Evolutionary conservation across 2,329 filamentous ascomycete species (phyloP), one percentile per base, ranked within the genome.

Genomic region (Sporothrix variecibatus): DNA sequence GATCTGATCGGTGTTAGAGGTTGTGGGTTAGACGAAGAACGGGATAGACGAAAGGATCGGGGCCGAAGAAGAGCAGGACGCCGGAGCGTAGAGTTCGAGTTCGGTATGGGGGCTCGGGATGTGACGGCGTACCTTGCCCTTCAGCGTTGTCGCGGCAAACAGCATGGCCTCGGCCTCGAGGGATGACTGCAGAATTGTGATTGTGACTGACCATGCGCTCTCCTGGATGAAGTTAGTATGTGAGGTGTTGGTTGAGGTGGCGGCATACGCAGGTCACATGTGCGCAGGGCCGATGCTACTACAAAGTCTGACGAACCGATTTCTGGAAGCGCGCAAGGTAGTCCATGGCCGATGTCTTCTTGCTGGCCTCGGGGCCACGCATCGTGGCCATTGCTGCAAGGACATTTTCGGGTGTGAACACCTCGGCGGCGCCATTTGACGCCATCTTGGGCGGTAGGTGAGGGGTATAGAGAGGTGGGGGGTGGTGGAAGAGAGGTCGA

Each of bases 311-410:
- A 89, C 92, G 78, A 84, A 97, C 95, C 83, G 96, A 98, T 90
- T 99, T 99, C 88, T 99, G 96, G 84, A 98, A 99, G 79, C 90
- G 91, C 84, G 97, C 93, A 75, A 99, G 87, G 82, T 92, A 99
- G 81, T 95, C 91, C 78, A 81, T 80, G 81, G 98, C 95, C 75
- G 94, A 95, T 83, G 94, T 92, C 82, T 92, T 92, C 86, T 98
- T 98, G 81, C 92, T 88, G 80, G 92, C 89, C 81, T 95, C 91
- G 78, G 91, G 92, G 84, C 92, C 93, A 81, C 94, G 92, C 95
- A 99, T 97, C 77, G 95, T 96, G 81, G 91, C 89, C 84, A 98
- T 91, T 76, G 95, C 96, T 78, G 92, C 91, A 79, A 98, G 87
- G 78, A 99, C 94, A 80, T 87, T 86, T 64, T 85, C 83, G 76